Evolutionary conservation across 1,284 basidiomycete genomes (phyloP).

Genomic region (Ustilago hordei): DNA sequence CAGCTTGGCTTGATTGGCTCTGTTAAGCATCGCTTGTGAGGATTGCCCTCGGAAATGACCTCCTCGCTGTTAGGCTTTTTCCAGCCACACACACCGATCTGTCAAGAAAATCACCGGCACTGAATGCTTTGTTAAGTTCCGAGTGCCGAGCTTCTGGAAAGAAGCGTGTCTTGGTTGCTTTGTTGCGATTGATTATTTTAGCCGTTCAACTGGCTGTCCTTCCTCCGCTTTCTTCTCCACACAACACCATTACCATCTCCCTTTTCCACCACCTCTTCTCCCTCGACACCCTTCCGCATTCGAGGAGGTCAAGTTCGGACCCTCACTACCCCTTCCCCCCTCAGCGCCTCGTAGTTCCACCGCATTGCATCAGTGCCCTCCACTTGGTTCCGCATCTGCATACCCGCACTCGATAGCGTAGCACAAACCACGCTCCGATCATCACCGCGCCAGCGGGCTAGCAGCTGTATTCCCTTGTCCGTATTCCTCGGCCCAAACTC

Average conservation of each 20-base stretch:
- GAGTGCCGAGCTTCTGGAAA: neutral
- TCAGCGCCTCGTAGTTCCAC: neutral
- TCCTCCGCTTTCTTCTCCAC: neutral
- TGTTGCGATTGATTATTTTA: neutral
- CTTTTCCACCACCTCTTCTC: neutral
- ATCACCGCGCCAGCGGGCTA: neutral
- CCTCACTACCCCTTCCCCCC: neutral
- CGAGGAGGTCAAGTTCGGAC: neutral
- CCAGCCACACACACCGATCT: no score
- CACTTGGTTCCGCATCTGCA: slow-evolving; percentile 1
- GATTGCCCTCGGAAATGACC: no score
- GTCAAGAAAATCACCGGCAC: neutral
- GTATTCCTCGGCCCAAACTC: neutral
- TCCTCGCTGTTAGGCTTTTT: no score
- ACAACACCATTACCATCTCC: neutral
- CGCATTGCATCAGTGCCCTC: neutral
- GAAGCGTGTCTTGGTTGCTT: neutral
- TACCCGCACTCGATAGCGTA: neutral
- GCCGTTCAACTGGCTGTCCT: neutral
- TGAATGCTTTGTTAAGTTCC: neutral
- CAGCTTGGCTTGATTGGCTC: neutral
- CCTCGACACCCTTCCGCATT: neutral
- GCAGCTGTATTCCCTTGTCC: neutral
- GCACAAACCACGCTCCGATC: neutral
- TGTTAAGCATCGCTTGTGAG: neutral